These are phyloP conservation scores for Irpex sp. DNA, from an alignment of 1,284 basidiomycete genomes.

Conservation along the genomic window DNA sequence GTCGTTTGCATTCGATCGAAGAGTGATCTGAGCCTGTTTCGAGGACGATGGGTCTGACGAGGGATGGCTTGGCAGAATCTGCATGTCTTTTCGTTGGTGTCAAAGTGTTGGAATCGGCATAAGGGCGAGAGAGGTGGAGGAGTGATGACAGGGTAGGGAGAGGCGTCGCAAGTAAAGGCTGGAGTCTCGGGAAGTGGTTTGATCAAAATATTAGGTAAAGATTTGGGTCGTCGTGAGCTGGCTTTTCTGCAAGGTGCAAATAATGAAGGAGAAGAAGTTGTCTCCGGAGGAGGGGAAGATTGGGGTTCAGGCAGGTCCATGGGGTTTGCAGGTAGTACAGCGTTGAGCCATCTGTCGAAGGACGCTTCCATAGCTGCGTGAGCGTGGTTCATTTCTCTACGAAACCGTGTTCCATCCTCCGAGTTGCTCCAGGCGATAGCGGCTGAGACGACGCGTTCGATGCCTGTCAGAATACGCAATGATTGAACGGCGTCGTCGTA, in stretches of 20 bases:
- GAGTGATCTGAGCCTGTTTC: too few relatives aligned
- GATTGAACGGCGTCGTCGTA: background rate
- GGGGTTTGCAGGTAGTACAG: background rate
- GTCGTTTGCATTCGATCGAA: background rate
- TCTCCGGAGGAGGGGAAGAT: background rate
- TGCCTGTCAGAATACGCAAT: background rate
- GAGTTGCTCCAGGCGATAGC: background rate
- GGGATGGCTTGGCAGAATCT: background rate
- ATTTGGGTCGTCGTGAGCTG: background rate
- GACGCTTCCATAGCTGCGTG: conserved; percentile 1
- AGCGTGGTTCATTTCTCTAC: background rate
- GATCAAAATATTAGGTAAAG: background rate
- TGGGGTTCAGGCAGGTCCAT: background rate
- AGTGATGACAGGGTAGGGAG: background rate
- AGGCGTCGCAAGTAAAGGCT: background rate
- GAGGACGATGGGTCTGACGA: background rate
- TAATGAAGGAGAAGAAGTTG: background rate
- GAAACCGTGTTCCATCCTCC: background rate
- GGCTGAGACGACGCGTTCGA: background rate
- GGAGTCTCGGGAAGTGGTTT: background rate
- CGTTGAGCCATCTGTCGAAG: background rate
- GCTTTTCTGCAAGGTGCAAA: background rate
- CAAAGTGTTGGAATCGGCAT: background rate
- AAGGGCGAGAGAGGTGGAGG: background rate
- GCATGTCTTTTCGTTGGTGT: background rate